These are phyloP conservation scores for Achaetomium macrosporum DNA, from an alignment of 2,329 filamentous ascomycete species.

Conservation along the genomic window DNA sequence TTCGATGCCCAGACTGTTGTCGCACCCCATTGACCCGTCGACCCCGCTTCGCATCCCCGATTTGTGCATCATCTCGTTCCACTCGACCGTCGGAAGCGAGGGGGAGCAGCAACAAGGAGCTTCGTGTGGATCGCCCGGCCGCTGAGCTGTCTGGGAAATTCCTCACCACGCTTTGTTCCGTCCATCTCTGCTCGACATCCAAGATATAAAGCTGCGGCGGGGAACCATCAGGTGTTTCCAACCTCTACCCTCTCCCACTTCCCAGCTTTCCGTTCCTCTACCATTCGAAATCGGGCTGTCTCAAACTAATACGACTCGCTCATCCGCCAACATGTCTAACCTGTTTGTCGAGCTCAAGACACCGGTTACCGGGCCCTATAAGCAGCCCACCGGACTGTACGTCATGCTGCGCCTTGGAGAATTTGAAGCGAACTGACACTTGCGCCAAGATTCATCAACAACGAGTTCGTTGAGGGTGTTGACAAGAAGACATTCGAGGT, in stretches of 20 bases:
- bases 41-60: conserved; percentile 2
- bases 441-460: conserved; percentile 72
- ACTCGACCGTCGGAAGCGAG: conserved; percentile 7
- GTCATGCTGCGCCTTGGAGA: conserved; percentile 25
- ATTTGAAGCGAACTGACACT: neutral
- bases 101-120: neutral
- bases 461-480: conserved; percentile 76
- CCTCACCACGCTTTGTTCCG: conserved; percentile 5
- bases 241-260: neutral
- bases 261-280: neutral
- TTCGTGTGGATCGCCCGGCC: neutral
- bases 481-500: conserved; percentile 90
- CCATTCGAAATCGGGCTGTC: neutral
- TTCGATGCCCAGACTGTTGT: too few relatives aligned
- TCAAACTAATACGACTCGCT: neutral
- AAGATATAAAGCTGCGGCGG: conserved; percentile 6
- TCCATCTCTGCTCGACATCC: neutral
- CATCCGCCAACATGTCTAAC: conserved; percentile 28
- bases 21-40: neutral
- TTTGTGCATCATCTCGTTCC: conserved; percentile 1
- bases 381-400: conserved; percentile 58
- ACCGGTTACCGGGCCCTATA: conserved; percentile 54
- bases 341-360: conserved; percentile 56
- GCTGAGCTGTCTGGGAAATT: neutral
- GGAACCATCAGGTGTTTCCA: neutral